Base-by-base conservation (phyloP, 2,329 filamentous ascomycete species). In the Coccinonectria pachysandricola region DNA sequence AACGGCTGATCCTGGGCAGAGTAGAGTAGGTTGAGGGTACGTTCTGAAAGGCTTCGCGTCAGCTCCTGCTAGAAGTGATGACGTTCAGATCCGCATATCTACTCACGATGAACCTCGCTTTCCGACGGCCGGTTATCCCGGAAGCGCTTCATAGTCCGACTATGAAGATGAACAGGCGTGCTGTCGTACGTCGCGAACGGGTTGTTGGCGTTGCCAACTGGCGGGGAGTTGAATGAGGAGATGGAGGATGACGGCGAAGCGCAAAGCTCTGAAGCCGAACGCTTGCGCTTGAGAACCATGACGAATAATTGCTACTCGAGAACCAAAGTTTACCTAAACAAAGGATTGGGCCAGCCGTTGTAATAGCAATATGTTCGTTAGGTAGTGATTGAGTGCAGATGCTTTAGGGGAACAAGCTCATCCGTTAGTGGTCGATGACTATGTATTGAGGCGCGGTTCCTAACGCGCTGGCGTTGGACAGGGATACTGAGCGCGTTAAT, bases 281-380 rank as follows among this genome's bases (percentile, higher is more conserved):
- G 65, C 59, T 78, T 79, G 52, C 74, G 71, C 49, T 78, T 79
- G 45, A 74, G 55, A 14, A 63, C 49, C 67, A 71, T 73, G n/a
- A n/a, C n/a, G n/a, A n/a, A 36, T 40, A 41, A 12, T 31, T 15
- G 6, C 21, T 12, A 9, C 11, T n/a, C 14, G 8, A 10, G 20
- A n/a, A n/a, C n/a, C n/a, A n/a, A n/a, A n/a, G n/a, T n/a, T n/a
- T n/a, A n/a, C n/a, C n/a, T n/a, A n/a, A n/a, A n/a, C n/a, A n/a
- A n/a, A n/a, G n/a, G n/a, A n/a, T n/a, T n/a, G n/a, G n/a, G n/a
- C n/a, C n/a, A n/a, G n/a, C n/a, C n/a, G n/a, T n/a, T n/a, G n/a
- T n/a, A n/a, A n/a, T n/a, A n/a, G n/a, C n/a, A n/a, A n/a, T n/a
- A n/a, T n/a, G n/a, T n/a, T n/a, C n/a, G n/a, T n/a, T n/a, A n/a